phyloP scores from a whole-genome alignment of 1,284 basidiomycete genomes.

The Ganoderma leucocontextum region DNA sequence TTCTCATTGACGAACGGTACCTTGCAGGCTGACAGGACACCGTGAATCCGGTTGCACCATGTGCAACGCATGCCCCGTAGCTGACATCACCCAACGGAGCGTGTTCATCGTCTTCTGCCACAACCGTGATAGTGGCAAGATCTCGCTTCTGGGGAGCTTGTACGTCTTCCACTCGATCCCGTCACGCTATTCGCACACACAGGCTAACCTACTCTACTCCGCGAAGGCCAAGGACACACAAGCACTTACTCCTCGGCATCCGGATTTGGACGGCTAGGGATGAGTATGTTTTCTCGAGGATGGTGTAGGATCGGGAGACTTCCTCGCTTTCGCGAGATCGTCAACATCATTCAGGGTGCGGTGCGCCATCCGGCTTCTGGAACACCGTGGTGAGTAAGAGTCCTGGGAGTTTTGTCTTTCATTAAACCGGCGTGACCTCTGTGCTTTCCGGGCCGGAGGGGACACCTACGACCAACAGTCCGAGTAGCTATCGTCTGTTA shows the following conservation, averaged over 20 bases:
- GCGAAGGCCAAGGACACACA: slow-evolving; percentile 4
- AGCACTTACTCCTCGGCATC: slow-evolving; percentile 12
- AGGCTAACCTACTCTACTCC: not conserved
- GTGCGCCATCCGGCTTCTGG: slow-evolving; percentile 20
- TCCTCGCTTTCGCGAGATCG: slow-evolving; percentile 19
- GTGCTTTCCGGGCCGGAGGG: slow-evolving; percentile 12
- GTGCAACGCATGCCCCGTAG: not conserved
- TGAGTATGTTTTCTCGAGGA: slow-evolving; percentile 9
- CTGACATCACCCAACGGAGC: slow-evolving; percentile 11
- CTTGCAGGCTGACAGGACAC: not conserved
- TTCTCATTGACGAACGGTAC: slow-evolving; percentile 10
- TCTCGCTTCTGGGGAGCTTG: slow-evolving; percentile 15
- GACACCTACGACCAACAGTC: not conserved
- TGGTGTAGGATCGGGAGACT: not conserved
- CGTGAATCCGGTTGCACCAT: not conserved
- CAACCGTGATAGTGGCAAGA: not conserved
- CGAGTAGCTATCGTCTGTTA: not conserved
- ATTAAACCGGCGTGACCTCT: slow-evolving; percentile 16
- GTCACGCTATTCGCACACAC: slow-evolving; percentile 10
- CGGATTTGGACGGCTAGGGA: not conserved
- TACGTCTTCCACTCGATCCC: slow-evolving; percentile 6
- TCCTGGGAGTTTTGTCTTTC: not conserved
- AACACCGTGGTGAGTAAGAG: not conserved
- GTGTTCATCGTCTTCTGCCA: slow-evolving; percentile 5
- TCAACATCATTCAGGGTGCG: slow-evolving; percentile 8